phyloP scores from a whole-genome alignment of 2,329 filamentous ascomycete genomes.

The Alternaria novae-zelandiae region DNA sequence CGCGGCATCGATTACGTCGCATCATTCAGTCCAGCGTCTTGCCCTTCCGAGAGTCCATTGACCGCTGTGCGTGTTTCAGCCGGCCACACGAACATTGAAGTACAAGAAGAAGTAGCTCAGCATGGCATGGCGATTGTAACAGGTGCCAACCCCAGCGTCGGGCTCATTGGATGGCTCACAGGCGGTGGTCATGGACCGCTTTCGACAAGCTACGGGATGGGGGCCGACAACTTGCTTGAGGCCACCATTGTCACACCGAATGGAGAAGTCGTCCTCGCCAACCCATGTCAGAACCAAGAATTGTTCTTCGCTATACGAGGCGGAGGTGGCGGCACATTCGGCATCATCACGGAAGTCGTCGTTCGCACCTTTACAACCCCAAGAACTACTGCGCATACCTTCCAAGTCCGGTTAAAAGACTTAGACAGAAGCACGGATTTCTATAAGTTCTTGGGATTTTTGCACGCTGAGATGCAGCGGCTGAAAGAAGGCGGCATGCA shows the following conservation, averaged over 20 bases:
- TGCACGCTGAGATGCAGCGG: conserved; percentile 30
- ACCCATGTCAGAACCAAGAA: conserved; percentile 32
- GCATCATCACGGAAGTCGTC: conserved; percentile 41
- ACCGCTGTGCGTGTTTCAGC: conserved; percentile 28
- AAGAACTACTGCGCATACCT: conserved; percentile 19
- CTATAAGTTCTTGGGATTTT: conserved; percentile 26
- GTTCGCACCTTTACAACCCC: conserved; percentile 40
- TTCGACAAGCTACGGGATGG: conserved; percentile 47
- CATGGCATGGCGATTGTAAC: conserved; percentile 24
- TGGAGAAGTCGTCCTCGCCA: conserved; percentile 20
- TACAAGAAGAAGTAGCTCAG: conserved; percentile 17
- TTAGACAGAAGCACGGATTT: conserved; percentile 17
- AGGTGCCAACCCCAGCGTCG: conserved; percentile 41
- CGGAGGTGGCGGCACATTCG: conserved; percentile 52
- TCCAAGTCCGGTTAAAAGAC: conserved; percentile 16
- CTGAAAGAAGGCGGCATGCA: conserved; percentile 38
- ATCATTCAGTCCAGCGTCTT: conserved; percentile 25
- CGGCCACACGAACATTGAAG: conserved; percentile 26
- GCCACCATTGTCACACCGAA: conserved; percentile 43
- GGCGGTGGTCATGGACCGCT: conserved; percentile 50
- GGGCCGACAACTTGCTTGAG: conserved; percentile 45
- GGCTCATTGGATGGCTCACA: conserved; percentile 49
- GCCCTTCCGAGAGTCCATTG: conserved; percentile 3
- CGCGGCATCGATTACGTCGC: conserved; percentile 30
- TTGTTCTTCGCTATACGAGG: conserved; percentile 53